phyloP scores from a whole-genome alignment of 805 yeast species.

The Ogataea naganishii region DNA sequence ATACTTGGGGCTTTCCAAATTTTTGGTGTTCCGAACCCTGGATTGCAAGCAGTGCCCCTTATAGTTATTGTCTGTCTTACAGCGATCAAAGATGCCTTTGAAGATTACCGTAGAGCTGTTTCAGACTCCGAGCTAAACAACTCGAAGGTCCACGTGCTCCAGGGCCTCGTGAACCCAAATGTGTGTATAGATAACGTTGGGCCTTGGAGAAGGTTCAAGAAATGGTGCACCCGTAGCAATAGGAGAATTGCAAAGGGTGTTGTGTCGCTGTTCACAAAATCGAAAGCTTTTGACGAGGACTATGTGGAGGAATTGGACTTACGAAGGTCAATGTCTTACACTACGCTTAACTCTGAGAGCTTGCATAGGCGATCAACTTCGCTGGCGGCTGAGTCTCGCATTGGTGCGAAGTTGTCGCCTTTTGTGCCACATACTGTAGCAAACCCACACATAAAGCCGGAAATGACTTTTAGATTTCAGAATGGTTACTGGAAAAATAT shows the following conservation, averaged over 20 bases:
- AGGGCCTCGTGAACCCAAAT: conserved; percentile 48
- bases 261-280: background rate
- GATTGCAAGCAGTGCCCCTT: conserved; percentile 65
- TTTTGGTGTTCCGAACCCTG: conserved; percentile 78
- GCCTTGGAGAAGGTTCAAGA: conserved; percentile 63
- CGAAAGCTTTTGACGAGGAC: background rate
- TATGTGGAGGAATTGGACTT: background rate
- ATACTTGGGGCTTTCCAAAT: conserved; percentile 72
- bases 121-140: conserved; percentile 71
- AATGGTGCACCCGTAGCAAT: conserved; percentile 16
- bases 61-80: conserved; percentile 70
- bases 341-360: conserved; percentile 13
- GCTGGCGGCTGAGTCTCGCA: conserved; percentile 9
- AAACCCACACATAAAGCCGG: conserved; percentile 22
- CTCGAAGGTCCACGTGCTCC: conserved; percentile 57
- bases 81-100: conserved; percentile 72
- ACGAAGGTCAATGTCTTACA: background rate
- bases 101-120: conserved; percentile 68
- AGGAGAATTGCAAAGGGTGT: conserved; percentile 1
- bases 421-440: conserved; percentile 21
- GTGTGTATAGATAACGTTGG: conserved; percentile 56
- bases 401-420: conserved; percentile 11
- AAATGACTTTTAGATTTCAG: conserved; percentile 26
- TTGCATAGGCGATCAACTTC: conserved; percentile 11
- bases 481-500: conserved; percentile 64